A percentile compares a stretch with the other conserved stretches of the same genome.
Conservation (phyloP, 164 flowering plant species). For the Magnolia sinica region DNA sequence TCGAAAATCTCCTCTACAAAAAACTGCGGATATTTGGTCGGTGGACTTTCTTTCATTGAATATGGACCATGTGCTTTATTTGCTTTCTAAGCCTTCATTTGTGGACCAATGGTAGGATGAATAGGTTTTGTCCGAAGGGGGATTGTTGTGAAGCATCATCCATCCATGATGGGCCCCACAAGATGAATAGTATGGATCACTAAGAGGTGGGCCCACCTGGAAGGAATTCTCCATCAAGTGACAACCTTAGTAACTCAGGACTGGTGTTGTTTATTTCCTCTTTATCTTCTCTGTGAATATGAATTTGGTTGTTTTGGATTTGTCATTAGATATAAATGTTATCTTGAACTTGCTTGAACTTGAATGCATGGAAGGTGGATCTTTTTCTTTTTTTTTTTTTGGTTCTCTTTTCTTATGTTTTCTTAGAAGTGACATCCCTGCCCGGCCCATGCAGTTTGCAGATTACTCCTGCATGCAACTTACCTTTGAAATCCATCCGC, state of each 20-base stretch:
- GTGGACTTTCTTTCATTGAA: background rate
- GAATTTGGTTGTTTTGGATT: background rate
- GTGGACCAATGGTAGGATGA: background rate
- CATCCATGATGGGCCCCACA: background rate
- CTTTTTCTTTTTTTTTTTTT: background rate
- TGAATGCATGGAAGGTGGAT: background rate
- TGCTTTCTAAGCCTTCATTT: background rate
- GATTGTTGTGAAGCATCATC: background rate
- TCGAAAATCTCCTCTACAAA: background rate
- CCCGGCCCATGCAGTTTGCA: constrained; percentile 66
- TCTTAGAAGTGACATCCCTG: background rate
- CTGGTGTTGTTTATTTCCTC: background rate
- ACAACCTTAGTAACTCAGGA: background rate
- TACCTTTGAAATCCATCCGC: constrained; percentile 73
- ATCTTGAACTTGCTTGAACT: background rate
- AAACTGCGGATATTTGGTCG: background rate
- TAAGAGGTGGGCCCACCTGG: background rate
- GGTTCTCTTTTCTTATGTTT: too few species aligned
- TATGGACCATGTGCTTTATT: background rate
- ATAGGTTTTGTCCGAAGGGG: background rate
- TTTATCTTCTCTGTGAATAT: background rate
- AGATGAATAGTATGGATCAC: background rate
- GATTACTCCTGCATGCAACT: constrained; percentile 96
- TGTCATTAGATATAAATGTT: background rate
- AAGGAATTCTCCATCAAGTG: background rate